Base-by-base conservation (phyloP, 1,284 basidiomycete species). In the Ceratobasidium sp. region DNA sequence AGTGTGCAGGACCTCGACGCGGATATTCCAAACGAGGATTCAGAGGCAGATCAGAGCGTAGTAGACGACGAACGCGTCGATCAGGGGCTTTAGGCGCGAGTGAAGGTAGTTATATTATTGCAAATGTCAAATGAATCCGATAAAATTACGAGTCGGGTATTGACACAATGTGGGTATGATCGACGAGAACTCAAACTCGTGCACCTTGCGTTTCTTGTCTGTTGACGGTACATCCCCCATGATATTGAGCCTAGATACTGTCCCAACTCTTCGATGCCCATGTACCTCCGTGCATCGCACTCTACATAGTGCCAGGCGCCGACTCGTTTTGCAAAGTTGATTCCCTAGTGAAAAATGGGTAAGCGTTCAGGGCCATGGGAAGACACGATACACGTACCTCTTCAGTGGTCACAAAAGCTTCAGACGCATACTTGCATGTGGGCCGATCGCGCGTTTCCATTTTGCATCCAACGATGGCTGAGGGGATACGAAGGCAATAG, bases 1-100 rank as follows among this genome's bases (percentile, higher is more conserved):
- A 56, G 62, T 32, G 52, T 70, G 52, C 60, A 72, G 40, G 56
- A 72, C 32, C 40, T 72, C 17, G 71, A 70, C 27, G 69, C 54
- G 49, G 69, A 69, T 22, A 52, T 54, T 10, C 52, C 50, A 12
- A 56, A 62, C 13, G 69, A 64, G 10, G 70, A 71, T 6, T 69
- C 69, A 20, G 70, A 43, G 25, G 70, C 45, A 12, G 72, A 70
- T 31, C 68, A 71, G 27, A 68, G 68, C 7, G 70, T 64, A 22
- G 72, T 52, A 22, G 69, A 64, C 31, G 58, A 58, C 10, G 72
- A 68, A 27, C 52, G 38, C 22, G 68, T 67, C 2, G 71, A 70
- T 31, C 69, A 70, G 17, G 65, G 64, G 17, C 65, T 68, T 35
- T 68, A 68, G 29, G 17, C 10, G 17, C 8, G 8, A 17, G 38